Evolutionary conservation across 2,329 filamentous ascomycete species (phyloP).

Genomic region (Colletotrichum liriopes): DNA sequence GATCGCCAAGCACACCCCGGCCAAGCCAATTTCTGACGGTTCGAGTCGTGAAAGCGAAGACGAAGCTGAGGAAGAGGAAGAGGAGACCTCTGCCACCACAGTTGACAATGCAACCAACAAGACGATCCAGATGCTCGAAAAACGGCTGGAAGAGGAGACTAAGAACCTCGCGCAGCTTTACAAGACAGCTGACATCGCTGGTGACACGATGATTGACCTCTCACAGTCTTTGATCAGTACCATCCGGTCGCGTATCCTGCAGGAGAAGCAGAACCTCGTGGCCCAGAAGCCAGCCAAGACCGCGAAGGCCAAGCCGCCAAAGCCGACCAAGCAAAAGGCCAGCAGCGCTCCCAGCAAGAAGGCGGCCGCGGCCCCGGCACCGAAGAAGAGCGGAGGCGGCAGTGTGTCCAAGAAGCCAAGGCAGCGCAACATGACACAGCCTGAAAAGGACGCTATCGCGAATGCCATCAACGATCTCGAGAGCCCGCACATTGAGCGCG

Average conservation of each 20-base stretch:
- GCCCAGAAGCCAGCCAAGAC: constrained; percentile 72
- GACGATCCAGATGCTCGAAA: constrained; percentile 68
- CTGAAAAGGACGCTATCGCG: constrained; percentile 94
- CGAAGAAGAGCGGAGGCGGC: constrained; percentile 62
- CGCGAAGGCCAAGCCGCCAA: constrained; percentile 66
- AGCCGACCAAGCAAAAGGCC: constrained; percentile 67
- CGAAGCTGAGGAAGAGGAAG: constrained; percentile 80
- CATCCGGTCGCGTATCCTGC: constrained; percentile 81
- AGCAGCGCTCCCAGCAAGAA: constrained; percentile 59
- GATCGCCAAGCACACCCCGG: constrained; percentile 80
- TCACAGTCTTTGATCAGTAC: constrained; percentile 75
- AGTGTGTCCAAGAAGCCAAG: constrained; percentile 60
- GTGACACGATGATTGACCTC: constrained; percentile 68
- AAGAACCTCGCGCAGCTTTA: constrained; percentile 70
- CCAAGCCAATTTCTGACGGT: constrained; percentile 68
- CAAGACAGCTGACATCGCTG: constrained; percentile 65
- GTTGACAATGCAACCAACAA: constrained; percentile 53
- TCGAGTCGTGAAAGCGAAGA: constrained; percentile 79
- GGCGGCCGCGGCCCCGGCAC: constrained; percentile 51
- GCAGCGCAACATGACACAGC: constrained; percentile 77
- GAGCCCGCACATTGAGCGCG: constrained; percentile 81
- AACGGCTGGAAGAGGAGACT: constrained; percentile 70
- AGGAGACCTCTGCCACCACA: constrained; percentile 74
- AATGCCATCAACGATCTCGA: constrained; percentile 87
- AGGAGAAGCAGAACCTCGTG: constrained; percentile 77